These are phyloP conservation scores for Cardamine chenopodiifolia DNA, from an alignment of 345 rosid species.

Conservation along the genomic window DNA sequence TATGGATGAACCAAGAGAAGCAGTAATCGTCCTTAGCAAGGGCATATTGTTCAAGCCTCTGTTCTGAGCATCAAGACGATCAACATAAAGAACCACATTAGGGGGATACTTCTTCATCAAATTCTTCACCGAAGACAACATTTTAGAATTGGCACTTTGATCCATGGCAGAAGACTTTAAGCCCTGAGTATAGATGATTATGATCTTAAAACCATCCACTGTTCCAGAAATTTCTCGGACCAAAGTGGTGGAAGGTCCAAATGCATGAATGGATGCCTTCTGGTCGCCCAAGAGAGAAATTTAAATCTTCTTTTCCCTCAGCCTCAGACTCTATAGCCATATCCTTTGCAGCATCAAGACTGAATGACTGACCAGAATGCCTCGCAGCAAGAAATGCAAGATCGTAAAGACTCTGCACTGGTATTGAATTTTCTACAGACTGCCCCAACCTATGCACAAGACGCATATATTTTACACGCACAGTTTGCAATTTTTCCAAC, in stretches of 20 bases:
- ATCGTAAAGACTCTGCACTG: constrained; percentile 71
- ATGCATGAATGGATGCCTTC: constrained; percentile 69
- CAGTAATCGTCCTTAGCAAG: constrained; percentile 61
- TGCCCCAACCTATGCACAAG: constrained; percentile 79
- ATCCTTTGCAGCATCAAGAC: constrained; percentile 74
- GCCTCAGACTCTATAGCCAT: constrained; percentile 69
- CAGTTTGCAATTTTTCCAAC: constrained; percentile 68
- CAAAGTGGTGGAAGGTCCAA: constrained; percentile 65
- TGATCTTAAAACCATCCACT: constrained; percentile 52
- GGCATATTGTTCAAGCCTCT: constrained; percentile 70
- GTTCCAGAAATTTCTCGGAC: constrained; percentile 65
- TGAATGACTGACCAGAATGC: constrained; percentile 61
- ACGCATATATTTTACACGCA: constrained; percentile 76
- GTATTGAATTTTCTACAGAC: constrained; percentile 75
- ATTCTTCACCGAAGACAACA: constrained; percentile 58
- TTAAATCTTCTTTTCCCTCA: constrained; percentile 58
- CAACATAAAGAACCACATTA: constrained; percentile 79
- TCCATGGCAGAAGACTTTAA: constrained; percentile 64
- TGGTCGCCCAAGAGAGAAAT: constrained; percentile 70
- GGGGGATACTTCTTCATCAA: constrained; percentile 66
- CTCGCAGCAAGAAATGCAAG: constrained; percentile 67
- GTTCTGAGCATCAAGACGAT: constrained; percentile 69
- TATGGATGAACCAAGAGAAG: constrained; percentile 64
- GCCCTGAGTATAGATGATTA: constrained; percentile 66
- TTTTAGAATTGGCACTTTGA: constrained; percentile 56